These are phyloP conservation scores for Dictyostelium capitatum DNA, from an alignment of 78 protist genomes.

Conservation along the genomic window DNA sequence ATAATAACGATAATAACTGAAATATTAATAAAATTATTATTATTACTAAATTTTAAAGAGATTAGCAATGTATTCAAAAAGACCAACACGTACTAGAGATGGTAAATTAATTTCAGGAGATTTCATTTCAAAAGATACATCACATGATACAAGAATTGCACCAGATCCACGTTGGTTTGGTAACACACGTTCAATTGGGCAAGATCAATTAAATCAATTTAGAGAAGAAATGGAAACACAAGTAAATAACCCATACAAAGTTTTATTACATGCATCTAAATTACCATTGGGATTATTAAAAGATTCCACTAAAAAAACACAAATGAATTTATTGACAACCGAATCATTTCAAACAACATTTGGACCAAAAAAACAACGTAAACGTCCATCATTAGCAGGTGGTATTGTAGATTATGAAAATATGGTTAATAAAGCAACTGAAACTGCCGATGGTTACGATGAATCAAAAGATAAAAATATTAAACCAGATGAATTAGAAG, in stretches of 20 bases:
- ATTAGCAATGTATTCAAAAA: conserved; percentile 84
- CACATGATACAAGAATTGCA: conserved; percentile 76
- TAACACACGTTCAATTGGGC: conserved; percentile 85
- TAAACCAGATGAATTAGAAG: conserved; percentile 11
- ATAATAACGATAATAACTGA: too few relatives aligned
- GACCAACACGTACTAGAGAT: conserved; percentile 61
- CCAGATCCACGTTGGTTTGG: conserved; percentile 91
- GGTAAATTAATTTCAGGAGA: conserved; percentile 77
- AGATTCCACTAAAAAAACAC: conserved; percentile 49
- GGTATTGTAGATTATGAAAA: conserved; percentile 20
- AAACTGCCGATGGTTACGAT: conserved; percentile 69
- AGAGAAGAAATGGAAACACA: conserved; percentile 70
- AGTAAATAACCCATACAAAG: conserved; percentile 80
- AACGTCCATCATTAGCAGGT: conserved; percentile 86
- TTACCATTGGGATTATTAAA: conserved; percentile 76
- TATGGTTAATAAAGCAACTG: conserved; percentile 21
- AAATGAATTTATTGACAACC: conserved; percentile 65
- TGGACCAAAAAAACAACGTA: conserved; percentile 92
- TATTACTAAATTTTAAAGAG: neutral
- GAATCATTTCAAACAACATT: conserved; percentile 95
- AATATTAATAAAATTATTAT: too few relatives aligned
- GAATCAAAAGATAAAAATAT: conserved; percentile 88
- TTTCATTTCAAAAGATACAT: conserved; percentile 58
- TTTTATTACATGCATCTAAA: conserved; percentile 59
- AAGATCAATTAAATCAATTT: conserved; percentile 84